Conservation (phyloP, 495 filamentous ascomycete genomes). For the Chaetomidium leptoderma region DNA sequence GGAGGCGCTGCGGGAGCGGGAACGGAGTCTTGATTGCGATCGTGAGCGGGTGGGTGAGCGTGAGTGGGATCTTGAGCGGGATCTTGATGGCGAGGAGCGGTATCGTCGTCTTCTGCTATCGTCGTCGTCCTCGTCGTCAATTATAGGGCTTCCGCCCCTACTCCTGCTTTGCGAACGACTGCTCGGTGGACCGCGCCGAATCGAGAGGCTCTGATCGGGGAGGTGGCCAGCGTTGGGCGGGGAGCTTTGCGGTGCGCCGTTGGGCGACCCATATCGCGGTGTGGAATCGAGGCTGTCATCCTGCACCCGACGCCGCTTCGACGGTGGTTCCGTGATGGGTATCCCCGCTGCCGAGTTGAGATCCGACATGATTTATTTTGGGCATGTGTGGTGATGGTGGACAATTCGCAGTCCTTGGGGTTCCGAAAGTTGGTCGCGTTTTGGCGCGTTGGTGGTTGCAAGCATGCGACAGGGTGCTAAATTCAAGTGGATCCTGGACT, state of each 20-base stretch:
- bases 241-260: slow-evolving; percentile 5
- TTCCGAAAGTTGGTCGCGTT: not conserved
- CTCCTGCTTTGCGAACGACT: slow-evolving; percentile 33
- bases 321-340: slow-evolving; percentile 36
- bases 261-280: slow-evolving; percentile 33
- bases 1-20: slow-evolving; percentile 23
- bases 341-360: slow-evolving; percentile 28
- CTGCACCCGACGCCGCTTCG: slow-evolving; percentile 55
- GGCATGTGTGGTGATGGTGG: not conserved
- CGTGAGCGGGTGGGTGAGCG: slow-evolving; percentile 35
- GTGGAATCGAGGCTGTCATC: slow-evolving; percentile 40
- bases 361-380: slow-evolving; percentile 32
- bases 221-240: not conserved
- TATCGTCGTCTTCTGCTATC: slow-evolving; percentile 23
- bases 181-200: slow-evolving; percentile 36
- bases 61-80: slow-evolving; percentile 40
- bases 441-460: not conserved
- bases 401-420: not conserved
- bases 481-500: not conserved
- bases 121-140: slow-evolving; percentile 12
- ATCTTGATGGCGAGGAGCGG: slow-evolving; percentile 31
- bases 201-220: slow-evolving; percentile 35
- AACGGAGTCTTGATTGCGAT: slow-evolving; percentile 19
- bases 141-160: slow-evolving; percentile 23
- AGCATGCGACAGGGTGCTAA: not conserved